Conservation (phyloP, 2,329 filamentous ascomycete genomes). For the Phaeosphaeriaceae sp. region DNA sequence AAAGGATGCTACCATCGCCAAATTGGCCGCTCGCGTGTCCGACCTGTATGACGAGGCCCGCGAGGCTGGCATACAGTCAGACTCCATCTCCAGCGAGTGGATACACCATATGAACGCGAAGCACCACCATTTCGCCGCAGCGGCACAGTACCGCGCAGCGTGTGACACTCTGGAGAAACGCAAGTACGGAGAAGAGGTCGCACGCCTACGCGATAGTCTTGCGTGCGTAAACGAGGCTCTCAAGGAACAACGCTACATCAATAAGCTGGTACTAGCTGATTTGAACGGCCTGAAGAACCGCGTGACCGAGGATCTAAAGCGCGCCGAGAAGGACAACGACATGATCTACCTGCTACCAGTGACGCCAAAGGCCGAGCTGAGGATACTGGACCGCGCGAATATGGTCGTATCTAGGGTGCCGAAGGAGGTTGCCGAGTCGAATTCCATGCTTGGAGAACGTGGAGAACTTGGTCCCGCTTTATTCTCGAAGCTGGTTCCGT, state of each 20-base stretch:
- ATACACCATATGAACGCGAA: constrained; percentile 98
- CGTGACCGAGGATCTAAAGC: constrained; percentile 85
- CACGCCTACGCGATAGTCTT: constrained; percentile 81
- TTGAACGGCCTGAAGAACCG: constrained; percentile 81
- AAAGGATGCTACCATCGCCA: constrained; percentile 91
- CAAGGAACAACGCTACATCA: constrained; percentile 83
- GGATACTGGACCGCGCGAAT: constrained; percentile 81
- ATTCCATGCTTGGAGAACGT: constrained; percentile 79
- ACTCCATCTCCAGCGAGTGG: constrained; percentile 91
- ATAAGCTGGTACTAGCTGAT: constrained; percentile 80
- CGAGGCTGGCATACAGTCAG: constrained; percentile 86
- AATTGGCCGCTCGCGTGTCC: constrained; percentile 87
- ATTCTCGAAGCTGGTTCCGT: constrained; percentile 91
- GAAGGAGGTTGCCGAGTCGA: constrained; percentile 80
- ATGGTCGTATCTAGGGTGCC: constrained; percentile 86
- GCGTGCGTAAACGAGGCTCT: constrained; percentile 84
- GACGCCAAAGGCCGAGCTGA: constrained; percentile 86
- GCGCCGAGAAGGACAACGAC: constrained; percentile 96
- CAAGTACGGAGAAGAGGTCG: constrained; percentile 94
- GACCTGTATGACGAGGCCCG: constrained; percentile 87
- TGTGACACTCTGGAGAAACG: constrained; percentile 91
- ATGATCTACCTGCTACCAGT: constrained; percentile 90
- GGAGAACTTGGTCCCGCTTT: constrained; percentile 83
- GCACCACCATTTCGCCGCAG: constrained; percentile 95
- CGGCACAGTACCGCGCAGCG: constrained; percentile 90